Evolutionary conservation across 805 yeast species (phyloP), one percentile per base, ranked within the genome.

Genomic region (Jamesozyma gamospora): DNA sequence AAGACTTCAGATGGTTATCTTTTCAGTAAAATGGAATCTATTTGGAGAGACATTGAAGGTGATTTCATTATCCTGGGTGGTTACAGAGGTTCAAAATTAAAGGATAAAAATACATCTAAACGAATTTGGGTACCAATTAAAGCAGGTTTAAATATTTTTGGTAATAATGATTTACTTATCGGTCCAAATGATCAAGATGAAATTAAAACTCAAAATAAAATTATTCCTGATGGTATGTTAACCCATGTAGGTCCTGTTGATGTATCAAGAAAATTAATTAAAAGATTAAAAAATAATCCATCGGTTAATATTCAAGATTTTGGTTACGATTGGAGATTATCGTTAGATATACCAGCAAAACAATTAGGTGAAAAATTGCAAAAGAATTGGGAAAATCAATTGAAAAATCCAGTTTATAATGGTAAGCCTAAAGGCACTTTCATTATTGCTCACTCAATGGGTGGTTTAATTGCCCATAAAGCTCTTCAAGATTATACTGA

Each of bases 291-390:
- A 2, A 48, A 65, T 7, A 79, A 77, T 49, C 79, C 82, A 2
- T 75, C 73, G 11, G 71, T 81, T 4, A 70, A 62, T 13, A 77
- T 84, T 5, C 73, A 74, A 40, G 79, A 81, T 41, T 88, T 79
- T 62, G 94, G 95, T n/a, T 88, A 87, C 58, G 96, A 88, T 63
- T 88, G 96, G 96, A 71, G 96, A 51, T 60, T 87, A 5, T 76
- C 88, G 6, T 69, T 76, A 2, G 82, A 76, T 32, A 56, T 77
- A 4, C 63, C 70, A 15, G 65, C 82, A 11, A 55, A 62, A 6
- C 69, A 76, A 44, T 63, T 88, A n/a, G 62, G 60, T 27, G 59
- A 67, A n/a, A 52, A 65, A 5, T 62, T 85, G 21, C 55, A 63
- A 16, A 36, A 51, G n/a, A 67, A 72, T 34, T 56, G 65, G 10